Evolutionary conservation across 2,329 filamentous ascomycete genomes (phyloP).

Genomic region (Verticillium longisporum): DNA sequence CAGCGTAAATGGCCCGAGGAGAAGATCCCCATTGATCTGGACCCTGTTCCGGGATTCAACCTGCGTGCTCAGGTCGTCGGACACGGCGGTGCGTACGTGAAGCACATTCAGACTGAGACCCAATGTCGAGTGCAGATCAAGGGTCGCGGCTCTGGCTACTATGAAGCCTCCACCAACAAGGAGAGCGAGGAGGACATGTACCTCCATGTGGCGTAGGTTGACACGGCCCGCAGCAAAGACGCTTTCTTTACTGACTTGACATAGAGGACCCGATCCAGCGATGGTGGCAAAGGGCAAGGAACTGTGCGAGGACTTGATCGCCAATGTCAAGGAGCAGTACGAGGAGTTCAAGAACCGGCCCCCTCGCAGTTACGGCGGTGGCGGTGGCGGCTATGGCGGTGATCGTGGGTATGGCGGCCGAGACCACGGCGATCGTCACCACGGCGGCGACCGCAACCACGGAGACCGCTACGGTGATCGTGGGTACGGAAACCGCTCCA

Average conservation of each 20-base stretch:
- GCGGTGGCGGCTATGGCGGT: conserved; percentile 35
- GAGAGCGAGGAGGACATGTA: conserved; percentile 98
- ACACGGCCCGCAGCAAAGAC: too few species aligned
- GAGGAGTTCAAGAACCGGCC: conserved; percentile 83
- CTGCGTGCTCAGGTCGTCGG: conserved; percentile 93
- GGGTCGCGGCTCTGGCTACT: conserved; percentile 87
- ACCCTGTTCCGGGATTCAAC: conserved; percentile 91
- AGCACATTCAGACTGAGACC: conserved; percentile 95
- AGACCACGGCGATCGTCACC: conserved; percentile 34
- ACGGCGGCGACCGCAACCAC: conserved; percentile 24
- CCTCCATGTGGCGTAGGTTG: conserved; percentile 80
- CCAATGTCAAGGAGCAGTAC: conserved; percentile 83
- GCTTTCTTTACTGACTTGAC: conserved; percentile 20
- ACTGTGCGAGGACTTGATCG: conserved; percentile 80
- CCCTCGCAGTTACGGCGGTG: conserved; percentile 55
- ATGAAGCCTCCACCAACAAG: conserved; percentile 77
- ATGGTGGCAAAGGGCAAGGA: conserved; percentile 85
- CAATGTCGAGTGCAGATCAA: conserved; percentile 97
- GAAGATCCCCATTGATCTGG: conserved; percentile 83
- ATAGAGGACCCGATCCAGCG: conserved; percentile 74
- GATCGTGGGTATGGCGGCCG: conserved; percentile 29
- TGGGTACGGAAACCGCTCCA: conserved; percentile 34
- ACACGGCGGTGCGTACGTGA: conserved; percentile 89
- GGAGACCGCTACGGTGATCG: conserved; percentile 22
- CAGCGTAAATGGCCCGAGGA: conserved; percentile 99